These are phyloP conservation scores for Rhodotorula paludigena DNA, from an alignment of 768 basidiomycete species.

Conservation along the genomic window DNA sequence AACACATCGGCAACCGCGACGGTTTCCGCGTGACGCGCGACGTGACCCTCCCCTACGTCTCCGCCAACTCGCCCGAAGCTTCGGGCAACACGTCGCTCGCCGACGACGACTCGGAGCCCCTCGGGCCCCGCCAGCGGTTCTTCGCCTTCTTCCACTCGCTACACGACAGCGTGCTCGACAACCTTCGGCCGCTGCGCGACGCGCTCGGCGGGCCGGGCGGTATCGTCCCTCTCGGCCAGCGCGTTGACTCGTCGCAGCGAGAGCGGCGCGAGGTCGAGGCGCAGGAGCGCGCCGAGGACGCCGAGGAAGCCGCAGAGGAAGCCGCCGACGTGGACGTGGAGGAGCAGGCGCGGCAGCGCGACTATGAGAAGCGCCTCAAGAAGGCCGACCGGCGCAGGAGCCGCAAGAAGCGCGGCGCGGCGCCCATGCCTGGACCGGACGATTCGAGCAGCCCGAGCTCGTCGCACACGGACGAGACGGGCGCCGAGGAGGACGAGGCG, in stretches of 20 bases:
- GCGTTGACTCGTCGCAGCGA: neutral
- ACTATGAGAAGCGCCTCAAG: neutral
- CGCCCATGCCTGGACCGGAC: neutral
- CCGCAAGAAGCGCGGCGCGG: neutral
- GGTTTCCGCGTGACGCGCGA: constrained; percentile 80
- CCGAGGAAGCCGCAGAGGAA: neutral
- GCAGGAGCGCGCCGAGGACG: neutral
- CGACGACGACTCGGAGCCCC: neutral
- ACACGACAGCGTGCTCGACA: constrained; percentile 7
- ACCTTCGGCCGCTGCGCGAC: constrained; percentile 18
- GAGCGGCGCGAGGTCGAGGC: constrained; percentile 1
- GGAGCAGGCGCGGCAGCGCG: neutral
- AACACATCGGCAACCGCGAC: constrained; percentile 63
- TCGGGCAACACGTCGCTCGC: neutral
- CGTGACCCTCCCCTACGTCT: constrained; percentile 69
- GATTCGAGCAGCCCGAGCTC: neutral
- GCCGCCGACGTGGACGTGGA: too few relatives aligned
- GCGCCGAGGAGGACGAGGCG: neutral
- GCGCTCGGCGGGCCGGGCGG: neutral
- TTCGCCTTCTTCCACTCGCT: constrained; percentile 12
- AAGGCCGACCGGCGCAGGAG: neutral
- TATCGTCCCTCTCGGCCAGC: neutral
- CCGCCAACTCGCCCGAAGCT: constrained; percentile 11
- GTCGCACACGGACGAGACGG: too few relatives aligned
- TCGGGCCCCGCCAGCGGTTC: constrained; percentile 1